phyloP scores from a whole-genome alignment of 768 basidiomycete genomes.

The Coprinopsis marcescibilis region DNA sequence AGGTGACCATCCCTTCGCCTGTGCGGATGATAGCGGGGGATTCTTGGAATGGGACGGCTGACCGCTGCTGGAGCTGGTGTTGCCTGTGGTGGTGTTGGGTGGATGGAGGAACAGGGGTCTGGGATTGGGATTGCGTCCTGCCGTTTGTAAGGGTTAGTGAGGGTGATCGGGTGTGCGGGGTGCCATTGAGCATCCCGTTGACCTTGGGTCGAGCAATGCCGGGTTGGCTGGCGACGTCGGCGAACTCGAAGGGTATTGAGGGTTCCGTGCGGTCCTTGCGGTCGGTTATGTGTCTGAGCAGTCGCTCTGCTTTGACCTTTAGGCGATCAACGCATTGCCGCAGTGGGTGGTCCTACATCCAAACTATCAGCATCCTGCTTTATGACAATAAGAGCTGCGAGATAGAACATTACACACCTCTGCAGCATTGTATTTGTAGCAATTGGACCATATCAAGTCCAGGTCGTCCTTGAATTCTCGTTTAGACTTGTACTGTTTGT shows the following conservation, averaged over 20 bases:
- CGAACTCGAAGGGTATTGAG: conserved; percentile 46
- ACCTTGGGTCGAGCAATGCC: conserved; percentile 28
- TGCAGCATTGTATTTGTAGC: conserved; percentile 84
- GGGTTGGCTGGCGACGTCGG: conserved; percentile 21
- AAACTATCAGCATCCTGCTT: no score
- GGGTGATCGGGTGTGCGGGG: conserved; percentile 36
- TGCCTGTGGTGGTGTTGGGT: no score
- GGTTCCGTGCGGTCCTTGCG: conserved; percentile 76
- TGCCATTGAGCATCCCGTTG: conserved; percentile 28
- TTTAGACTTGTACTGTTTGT: conserved; percentile 89
- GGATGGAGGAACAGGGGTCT: no score
- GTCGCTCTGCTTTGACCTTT: conserved; percentile 75
- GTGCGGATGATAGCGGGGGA: conserved; percentile 66
- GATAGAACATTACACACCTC: no score
- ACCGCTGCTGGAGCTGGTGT: conserved; percentile 19
- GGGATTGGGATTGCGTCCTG: conserved; percentile 19
- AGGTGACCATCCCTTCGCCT: conserved; percentile 65
- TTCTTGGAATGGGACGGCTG: conserved; percentile 56
- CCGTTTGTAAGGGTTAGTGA: conserved; percentile 23
- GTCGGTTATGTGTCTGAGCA: conserved; percentile 87
- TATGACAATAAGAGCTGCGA: no score
- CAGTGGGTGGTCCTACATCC: conserved; percentile 89
- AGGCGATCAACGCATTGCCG: conserved; percentile 77
- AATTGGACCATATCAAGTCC: conserved; percentile 96
- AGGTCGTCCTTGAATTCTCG: conserved; percentile 90